These are phyloP conservation scores for Gamarada debralockiae DNA, from an alignment of 495 filamentous ascomycete species.

Conservation along the genomic window DNA sequence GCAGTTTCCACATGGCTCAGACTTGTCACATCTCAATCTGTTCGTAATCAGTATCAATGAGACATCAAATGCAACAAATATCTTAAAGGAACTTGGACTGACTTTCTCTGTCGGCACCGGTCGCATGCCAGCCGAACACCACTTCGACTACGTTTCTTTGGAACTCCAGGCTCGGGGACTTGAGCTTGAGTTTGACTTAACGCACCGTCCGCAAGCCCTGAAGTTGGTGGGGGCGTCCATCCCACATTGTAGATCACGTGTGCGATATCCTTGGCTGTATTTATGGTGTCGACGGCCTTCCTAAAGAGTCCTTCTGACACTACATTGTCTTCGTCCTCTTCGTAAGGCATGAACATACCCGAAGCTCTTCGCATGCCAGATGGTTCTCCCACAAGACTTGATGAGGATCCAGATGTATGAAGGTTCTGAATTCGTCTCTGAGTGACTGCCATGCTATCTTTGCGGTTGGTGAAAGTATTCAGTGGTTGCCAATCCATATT, in stretches of 20 bases:
- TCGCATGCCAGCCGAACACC: no score
- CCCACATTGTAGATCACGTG: slow-evolving; percentile 98
- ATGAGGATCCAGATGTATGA: slow-evolving; percentile 12
- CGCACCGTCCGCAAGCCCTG: no score
- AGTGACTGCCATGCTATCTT: slow-evolving; percentile 28
- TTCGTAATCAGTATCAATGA: no score
- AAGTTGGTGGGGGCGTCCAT: no score
- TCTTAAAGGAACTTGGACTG: no score
- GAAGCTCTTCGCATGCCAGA: slow-evolving; percentile 66
- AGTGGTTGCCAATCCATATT: slow-evolving; percentile 43
- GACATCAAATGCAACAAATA: no score
- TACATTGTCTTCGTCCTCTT: slow-evolving; percentile 59
- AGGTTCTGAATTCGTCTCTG: slow-evolving; percentile 24
- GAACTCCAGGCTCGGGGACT: no score
- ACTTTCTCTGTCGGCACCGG: no score
- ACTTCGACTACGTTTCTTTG: no score
- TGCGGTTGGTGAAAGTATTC: slow-evolving; percentile 24
- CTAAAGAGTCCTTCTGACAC: slow-evolving; percentile 65
- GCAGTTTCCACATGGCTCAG: no score
- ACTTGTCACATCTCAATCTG: no score
- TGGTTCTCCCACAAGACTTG: slow-evolving; percentile 33
- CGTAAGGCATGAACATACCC: slow-evolving; percentile 82
- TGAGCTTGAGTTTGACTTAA: no score
- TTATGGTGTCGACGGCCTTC: slow-evolving; percentile 85
- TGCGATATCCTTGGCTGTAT: slow-evolving; percentile 91